phyloP scores from a whole-genome alignment of 2,329 filamentous ascomycete genomes.

The Stachybotrys chlorohalonatus region DNA sequence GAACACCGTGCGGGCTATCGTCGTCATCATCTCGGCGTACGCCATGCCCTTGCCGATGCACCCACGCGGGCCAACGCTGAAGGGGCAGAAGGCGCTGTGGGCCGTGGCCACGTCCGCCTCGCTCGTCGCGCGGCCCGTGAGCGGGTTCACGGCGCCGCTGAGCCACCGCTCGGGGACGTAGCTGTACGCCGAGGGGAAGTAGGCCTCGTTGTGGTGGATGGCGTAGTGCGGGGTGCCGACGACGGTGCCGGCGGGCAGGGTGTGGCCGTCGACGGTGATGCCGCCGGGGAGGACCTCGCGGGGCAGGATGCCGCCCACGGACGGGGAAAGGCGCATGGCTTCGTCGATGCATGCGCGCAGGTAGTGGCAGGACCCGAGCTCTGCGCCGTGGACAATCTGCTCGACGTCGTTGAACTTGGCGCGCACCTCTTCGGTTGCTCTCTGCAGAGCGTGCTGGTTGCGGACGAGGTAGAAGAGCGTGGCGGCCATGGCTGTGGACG shows the following conservation, averaged over 20 bases:
- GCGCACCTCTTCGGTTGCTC: constrained; percentile 43
- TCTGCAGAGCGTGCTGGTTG: constrained; percentile 35
- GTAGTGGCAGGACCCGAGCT: constrained; percentile 43
- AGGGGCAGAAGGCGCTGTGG: constrained; percentile 65
- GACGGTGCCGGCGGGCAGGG: constrained; percentile 49
- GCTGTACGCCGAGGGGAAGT: constrained; percentile 50
- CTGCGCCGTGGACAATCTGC: constrained; percentile 43
- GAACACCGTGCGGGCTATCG: constrained; percentile 52
- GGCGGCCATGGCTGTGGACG: constrained; percentile 57
- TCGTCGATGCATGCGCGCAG: constrained; percentile 57
- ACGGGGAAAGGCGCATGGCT: constrained; percentile 54
- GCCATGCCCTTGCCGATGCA: constrained; percentile 66
- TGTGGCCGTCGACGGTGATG: constrained; percentile 41
- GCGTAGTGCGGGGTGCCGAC: constrained; percentile 59
- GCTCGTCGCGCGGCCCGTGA: constrained; percentile 27
- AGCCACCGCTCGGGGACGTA: constrained; percentile 61
- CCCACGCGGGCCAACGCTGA: constrained; percentile 58
- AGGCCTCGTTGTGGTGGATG: constrained; percentile 56
- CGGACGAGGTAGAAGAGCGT: constrained; percentile 55
- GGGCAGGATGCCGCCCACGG: constrained; percentile 50
- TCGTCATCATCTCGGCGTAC: constrained; percentile 57
- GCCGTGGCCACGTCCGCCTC: constrained; percentile 45
- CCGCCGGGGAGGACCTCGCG: constrained; percentile 50
- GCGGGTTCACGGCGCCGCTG: constrained; percentile 30
- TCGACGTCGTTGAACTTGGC: constrained; percentile 39